These are phyloP conservation scores for Miscanthus lutarioriparius DNA, from an alignment of 176 grass and related monocot species.

Conservation along the genomic window DNA sequence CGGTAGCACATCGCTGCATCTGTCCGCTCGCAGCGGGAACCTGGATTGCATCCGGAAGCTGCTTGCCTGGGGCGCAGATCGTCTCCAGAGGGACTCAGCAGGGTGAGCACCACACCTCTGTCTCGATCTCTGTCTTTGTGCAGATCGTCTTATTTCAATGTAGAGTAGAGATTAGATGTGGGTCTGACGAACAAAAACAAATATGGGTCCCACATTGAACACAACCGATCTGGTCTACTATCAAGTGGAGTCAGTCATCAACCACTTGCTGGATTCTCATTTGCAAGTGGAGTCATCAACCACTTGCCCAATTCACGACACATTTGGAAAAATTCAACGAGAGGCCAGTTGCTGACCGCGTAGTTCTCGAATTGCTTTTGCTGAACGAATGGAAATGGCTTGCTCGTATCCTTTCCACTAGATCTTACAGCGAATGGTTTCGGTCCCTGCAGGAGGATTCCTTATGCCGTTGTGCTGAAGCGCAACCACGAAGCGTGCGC, in stretches of 20 bases:
- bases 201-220: neutral
- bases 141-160: neutral
- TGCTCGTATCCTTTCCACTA: neutral
- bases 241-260: neutral
- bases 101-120: conserved; percentile 49
- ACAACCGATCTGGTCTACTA: neutral
- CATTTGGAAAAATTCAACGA: neutral
- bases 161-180: neutral
- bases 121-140: neutral
- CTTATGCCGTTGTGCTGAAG: conserved; percentile 68
- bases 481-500: conserved; percentile 66
- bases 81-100: conserved; percentile 81
- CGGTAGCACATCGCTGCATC: conserved; percentile 73
- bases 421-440: neutral
- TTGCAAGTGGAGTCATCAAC: neutral
- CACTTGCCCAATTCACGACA: neutral
- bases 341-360: neutral
- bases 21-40: conserved; percentile 69
- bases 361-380: neutral
- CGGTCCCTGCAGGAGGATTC: conserved; percentile 60
- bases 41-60: conserved; percentile 85
- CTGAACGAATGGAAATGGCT: neutral
- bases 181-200: neutral
- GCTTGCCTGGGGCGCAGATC: conserved; percentile 94
- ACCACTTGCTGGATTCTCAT: neutral